Evolutionary conservation across 768 basidiomycete genomes (phyloP).

Genomic region (Pleurotus eryngii): DNA sequence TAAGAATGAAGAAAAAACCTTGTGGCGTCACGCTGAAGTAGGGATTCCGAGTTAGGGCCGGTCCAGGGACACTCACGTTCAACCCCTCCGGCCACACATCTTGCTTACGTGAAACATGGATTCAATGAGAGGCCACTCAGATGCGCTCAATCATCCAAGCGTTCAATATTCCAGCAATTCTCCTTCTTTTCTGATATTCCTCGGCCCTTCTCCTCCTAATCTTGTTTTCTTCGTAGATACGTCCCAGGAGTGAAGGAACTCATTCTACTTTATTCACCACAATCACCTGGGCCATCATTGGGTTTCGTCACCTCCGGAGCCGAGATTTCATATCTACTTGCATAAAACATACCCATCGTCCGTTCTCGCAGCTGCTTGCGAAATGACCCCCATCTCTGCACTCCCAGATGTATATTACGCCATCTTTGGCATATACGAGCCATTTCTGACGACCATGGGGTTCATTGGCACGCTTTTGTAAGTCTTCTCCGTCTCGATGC

Average conservation of each 20-base stretch:
- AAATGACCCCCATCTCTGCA: constrained; percentile 52
- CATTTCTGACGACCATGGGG: constrained; percentile 59
- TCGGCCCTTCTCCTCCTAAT: neutral
- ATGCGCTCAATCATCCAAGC: neutral
- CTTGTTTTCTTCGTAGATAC: neutral
- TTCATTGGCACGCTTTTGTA: constrained; percentile 60
- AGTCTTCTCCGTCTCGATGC: constrained; percentile 15
- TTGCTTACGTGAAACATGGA: neutral
- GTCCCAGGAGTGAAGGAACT: neutral
- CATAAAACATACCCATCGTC: neutral
- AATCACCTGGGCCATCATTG: neutral
- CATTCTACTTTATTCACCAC: neutral
- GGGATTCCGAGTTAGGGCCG: constrained; percentile 34
- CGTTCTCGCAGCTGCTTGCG: constrained; percentile 8
- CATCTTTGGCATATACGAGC: constrained; percentile 74
- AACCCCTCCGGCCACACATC: neutral
- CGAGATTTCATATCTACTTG: constrained; percentile 14
- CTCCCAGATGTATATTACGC: constrained; percentile 73
- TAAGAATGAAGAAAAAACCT: constrained; percentile 35
- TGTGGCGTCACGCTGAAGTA: constrained; percentile 16
- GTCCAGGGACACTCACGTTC: constrained; percentile 11
- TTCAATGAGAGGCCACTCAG: neutral
- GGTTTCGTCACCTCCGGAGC: constrained; percentile 5
- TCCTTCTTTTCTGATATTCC: neutral
- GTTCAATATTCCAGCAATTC: neutral